These are phyloP conservation scores for Apostasia shenzhenica DNA, from an alignment of 106 monocot species.

Conservation along the genomic window DNA sequence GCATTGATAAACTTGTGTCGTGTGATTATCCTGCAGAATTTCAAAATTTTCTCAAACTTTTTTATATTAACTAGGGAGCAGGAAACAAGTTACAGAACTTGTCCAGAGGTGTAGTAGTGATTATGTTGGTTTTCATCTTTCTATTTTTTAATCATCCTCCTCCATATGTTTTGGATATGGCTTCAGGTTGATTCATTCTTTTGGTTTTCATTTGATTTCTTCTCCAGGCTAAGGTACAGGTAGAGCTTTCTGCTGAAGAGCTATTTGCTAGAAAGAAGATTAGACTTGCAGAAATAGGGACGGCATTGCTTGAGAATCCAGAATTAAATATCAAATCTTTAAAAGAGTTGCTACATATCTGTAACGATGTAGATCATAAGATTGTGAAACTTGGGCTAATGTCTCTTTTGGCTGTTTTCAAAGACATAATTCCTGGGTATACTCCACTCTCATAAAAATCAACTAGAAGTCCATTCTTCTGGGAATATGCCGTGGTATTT, in stretches of 20 bases:
- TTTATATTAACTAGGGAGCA: too few species aligned
- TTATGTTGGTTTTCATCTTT: background rate
- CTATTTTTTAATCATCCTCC: background rate
- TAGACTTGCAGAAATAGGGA: conserved; percentile 79
- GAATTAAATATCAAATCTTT: conserved; percentile 72
- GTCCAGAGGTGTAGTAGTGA: too few species aligned
- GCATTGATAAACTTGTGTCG: too few species aligned
- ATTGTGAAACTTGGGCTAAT: conserved; percentile 68
- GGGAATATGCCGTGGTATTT: too few species aligned
- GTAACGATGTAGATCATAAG: conserved; percentile 59
- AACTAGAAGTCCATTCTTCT: too few species aligned
- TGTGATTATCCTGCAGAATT: too few species aligned
- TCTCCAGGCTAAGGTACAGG: conserved; percentile 68
- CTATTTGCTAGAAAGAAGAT: conserved; percentile 68
- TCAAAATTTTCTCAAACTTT: too few species aligned
- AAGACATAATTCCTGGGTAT: conserved; percentile 96
- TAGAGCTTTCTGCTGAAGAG: conserved; percentile 86
- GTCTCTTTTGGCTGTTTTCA: conserved; percentile 89
- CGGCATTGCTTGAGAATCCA: conserved; percentile 70
- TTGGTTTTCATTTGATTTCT: background rate
- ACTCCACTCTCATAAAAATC: background rate
- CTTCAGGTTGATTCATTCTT: too few species aligned
- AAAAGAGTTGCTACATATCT: conserved; percentile 71
- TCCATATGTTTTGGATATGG: too few species aligned
- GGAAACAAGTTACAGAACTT: too few species aligned